phyloP scores from a whole-genome alignment of 352 stramenopile species.

The Peronospora tabacina region DNA sequence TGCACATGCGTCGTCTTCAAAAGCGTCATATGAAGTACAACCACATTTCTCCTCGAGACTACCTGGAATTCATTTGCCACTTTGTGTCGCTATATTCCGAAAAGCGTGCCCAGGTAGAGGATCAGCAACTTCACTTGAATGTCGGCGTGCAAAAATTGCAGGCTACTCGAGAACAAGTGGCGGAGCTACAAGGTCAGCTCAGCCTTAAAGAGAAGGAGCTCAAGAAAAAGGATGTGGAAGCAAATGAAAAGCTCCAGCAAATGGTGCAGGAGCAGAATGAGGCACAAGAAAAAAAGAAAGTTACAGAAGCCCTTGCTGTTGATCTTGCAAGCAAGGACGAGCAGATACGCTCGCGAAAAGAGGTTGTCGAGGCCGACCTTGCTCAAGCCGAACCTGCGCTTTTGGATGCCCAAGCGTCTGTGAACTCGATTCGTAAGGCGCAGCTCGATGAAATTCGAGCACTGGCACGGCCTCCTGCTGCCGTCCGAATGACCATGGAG shows the following conservation, averaged over 20 bases:
- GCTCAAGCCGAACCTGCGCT: slow-evolving; percentile 97
- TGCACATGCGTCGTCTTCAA: slow-evolving; percentile 79
- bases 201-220: slow-evolving; percentile 92
- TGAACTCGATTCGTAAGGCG: slow-evolving; percentile 97
- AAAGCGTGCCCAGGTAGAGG: slow-evolving; percentile 88
- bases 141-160: slow-evolving; percentile 97
- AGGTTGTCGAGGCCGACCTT: slow-evolving; percentile 94
- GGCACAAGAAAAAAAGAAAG: slow-evolving; percentile 93
- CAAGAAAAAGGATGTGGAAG: slow-evolving; percentile 93
- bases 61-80: slow-evolving; percentile 89
- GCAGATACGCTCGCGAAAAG: slow-evolving; percentile 92
- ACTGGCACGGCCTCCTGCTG: slow-evolving; percentile 91
- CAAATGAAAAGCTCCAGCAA: slow-evolving; percentile 97
- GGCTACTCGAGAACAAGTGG: slow-evolving; percentile 97
- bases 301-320: slow-evolving; percentile 92
- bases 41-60: slow-evolving; percentile 88
- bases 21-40: slow-evolving; percentile 86
- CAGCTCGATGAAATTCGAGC: slow-evolving; percentile 98
- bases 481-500: slow-evolving; percentile 96
- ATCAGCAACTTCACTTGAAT: slow-evolving; percentile 97
- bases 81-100: slow-evolving; percentile 89
- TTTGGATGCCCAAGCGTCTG: slow-evolving; percentile 91
- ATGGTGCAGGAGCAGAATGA: slow-evolving; percentile 99
- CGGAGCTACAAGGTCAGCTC: slow-evolving; percentile 85
- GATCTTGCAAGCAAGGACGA: slow-evolving; percentile 94